These are phyloP conservation scores for Euryodendron excelsum DNA, from an alignment of 148 eudicot species.

Conservation along the genomic window DNA sequence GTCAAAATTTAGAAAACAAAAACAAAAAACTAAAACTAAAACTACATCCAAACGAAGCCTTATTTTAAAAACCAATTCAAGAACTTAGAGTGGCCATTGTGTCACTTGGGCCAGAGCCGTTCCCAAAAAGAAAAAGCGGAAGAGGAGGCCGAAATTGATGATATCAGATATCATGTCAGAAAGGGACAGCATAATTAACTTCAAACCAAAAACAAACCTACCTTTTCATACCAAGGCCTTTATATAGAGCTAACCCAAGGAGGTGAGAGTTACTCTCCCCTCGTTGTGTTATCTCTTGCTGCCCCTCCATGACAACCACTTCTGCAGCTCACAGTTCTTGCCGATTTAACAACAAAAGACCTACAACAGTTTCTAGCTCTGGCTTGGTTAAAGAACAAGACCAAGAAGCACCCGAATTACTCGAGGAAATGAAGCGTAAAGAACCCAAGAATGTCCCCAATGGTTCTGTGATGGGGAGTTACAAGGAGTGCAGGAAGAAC, in stretches of 20 bases:
- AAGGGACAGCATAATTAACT: no score
- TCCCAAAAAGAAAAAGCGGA: no score
- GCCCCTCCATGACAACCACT: conserved; percentile 8
- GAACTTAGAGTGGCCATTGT: no score
- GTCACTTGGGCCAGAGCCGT: no score
- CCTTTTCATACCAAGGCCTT: conserved; percentile 7
- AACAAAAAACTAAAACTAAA: no score
- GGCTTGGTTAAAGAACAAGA: not conserved
- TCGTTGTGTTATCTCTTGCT: not conserved
- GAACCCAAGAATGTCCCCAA: not conserved
- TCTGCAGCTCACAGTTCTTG: not conserved
- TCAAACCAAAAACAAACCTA: conserved; percentile 13
- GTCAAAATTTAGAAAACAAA: no score
- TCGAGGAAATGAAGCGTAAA: conserved; percentile 3
- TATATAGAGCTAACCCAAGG: conserved; percentile 14
- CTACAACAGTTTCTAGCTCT: not conserved
- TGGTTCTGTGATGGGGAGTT: not conserved
- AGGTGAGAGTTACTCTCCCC: no score
- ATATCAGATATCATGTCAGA: no score
- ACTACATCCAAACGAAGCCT: no score
- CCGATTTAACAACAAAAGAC: conserved; percentile 1
- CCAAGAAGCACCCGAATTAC: not conserved
- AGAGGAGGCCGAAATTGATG: no score
- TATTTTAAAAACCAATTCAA: no score
- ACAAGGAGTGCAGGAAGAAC: conserved; percentile 40